A percentile compares a stretch with the other conserved stretches of the same genome.
These are phyloP conservation scores for Leishmania lainsoni DNA, from an alignment of 208 protist species.

Conservation along the genomic window DNA sequence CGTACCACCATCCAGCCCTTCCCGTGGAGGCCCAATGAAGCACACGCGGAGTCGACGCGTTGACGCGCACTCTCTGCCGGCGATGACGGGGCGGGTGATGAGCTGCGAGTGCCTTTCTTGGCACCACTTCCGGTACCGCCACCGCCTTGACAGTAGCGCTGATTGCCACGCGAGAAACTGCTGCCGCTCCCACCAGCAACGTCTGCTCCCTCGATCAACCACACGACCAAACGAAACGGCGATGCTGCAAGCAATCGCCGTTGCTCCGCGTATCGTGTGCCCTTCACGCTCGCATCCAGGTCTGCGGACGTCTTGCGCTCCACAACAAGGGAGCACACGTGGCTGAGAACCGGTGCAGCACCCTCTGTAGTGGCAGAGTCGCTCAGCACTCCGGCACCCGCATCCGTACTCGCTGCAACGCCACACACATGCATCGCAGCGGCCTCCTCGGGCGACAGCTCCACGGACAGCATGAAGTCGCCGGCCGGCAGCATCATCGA, in stretches of 20 bases:
- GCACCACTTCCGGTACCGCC: not conserved
- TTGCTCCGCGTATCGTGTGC: conserved; percentile 70
- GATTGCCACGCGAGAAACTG: not conserved
- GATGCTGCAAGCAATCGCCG: conserved; percentile 55
- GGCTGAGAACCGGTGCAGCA: conserved; percentile 3
- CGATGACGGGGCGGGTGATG: conserved; percentile 9
- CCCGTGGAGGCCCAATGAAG: conserved; percentile 34
- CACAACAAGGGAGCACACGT: conserved; percentile 64
- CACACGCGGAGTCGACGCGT: conserved; percentile 53
- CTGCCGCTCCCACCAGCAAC: conserved; percentile 7
- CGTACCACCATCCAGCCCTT: conserved; percentile 42
- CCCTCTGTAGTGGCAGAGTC: not conserved
- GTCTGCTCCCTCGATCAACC: conserved; percentile 69
- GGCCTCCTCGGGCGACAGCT: conserved; percentile 16
- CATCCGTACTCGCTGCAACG: not conserved
- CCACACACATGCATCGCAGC: not conserved
- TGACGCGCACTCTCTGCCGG: conserved; percentile 19
- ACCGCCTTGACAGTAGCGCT: not conserved
- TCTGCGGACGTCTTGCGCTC: conserved; percentile 84
- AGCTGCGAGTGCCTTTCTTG: conserved; percentile 4
- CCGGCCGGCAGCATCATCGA: conserved; percentile 66
- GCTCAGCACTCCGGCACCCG: not conserved
- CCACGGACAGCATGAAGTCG: conserved; percentile 67
- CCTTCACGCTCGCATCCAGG: conserved; percentile 70
- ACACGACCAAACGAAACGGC: conserved; percentile 63